These are phyloP conservation scores for Tolypocladium inflatum DNA, from an alignment of 2,329 filamentous ascomycete species.

Conservation along the genomic window DNA sequence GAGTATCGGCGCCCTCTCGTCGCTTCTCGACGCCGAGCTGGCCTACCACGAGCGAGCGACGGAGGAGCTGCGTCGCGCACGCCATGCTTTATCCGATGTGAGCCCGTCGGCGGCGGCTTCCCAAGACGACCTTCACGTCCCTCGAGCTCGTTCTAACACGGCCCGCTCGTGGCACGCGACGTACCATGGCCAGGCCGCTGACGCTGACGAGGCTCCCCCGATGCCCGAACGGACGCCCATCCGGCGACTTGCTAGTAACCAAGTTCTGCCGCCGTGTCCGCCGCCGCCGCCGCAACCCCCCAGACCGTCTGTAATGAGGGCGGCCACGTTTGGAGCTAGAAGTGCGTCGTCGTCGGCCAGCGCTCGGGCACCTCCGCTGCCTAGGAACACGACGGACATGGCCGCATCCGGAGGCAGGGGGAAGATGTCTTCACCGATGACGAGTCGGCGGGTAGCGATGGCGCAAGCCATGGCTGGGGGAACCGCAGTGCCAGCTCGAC, in stretches of 20 bases:
- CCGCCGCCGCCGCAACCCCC: constrained; percentile 24
- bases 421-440: constrained; percentile 41
- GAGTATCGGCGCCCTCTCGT: constrained; percentile 66
- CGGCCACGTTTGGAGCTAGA: constrained; percentile 28
- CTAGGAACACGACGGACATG: constrained; percentile 29
- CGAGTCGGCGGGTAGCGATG: constrained; percentile 38
- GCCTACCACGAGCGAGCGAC: constrained; percentile 86
- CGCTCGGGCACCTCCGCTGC: constrained; percentile 29
- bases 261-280: constrained; percentile 14
- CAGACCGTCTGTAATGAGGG: constrained; percentile 24
- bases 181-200: constrained; percentile 17
- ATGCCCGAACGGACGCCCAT: constrained; percentile 32
- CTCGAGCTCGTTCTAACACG: constrained; percentile 38
- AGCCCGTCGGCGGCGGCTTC: constrained; percentile 5
- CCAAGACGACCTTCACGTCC: constrained; percentile 10
- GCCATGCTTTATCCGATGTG: constrained; percentile 33
- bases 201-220: constrained; percentile 14
- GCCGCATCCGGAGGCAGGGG: constrained; percentile 15
- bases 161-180: constrained; percentile 34
- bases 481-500: constrained; percentile 45
- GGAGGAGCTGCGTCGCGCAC: constrained; percentile 60
- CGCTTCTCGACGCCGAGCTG: constrained; percentile 81
- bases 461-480: constrained; percentile 40
- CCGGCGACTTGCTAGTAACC: constrained; percentile 25
- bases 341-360: constrained; percentile 9